phyloP scores from a whole-genome alignment of 2,329 filamentous ascomycete species.

The Fusarium haematococcum region DNA sequence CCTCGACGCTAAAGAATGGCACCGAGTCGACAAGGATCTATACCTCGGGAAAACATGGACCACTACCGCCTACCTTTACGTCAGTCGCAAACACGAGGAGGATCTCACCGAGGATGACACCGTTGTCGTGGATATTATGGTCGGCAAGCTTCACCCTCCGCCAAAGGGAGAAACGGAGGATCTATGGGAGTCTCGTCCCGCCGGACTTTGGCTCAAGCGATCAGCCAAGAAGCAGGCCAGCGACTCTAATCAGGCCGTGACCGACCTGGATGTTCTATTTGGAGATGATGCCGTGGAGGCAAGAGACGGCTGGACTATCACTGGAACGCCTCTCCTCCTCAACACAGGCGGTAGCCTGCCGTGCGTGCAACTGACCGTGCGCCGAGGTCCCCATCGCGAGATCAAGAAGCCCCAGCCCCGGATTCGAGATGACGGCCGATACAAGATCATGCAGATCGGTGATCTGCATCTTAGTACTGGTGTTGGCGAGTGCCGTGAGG shows the following conservation, averaged over 20 bases:
- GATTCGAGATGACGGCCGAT: conserved; percentile 89
- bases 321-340: conserved; percentile 78
- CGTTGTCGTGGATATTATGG: conserved; percentile 82
- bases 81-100: conserved; percentile 87
- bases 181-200: conserved; percentile 81
- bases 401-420: conserved; percentile 77
- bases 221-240: conserved; percentile 78
- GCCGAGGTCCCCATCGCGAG: conserved; percentile 75
- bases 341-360: conserved; percentile 71
- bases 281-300: conserved; percentile 93
- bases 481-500: conserved; percentile 84
- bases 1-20: conserved; percentile 79
- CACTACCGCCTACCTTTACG: conserved; percentile 81
- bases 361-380: conserved; percentile 81
- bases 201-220: conserved; percentile 85
- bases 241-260: conserved; percentile 80
- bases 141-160: conserved; percentile 78
- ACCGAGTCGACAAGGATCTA: conserved; percentile 89
- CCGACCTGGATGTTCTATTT: conserved; percentile 87
- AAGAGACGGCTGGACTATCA: conserved; percentile 84
- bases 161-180: conserved; percentile 61
- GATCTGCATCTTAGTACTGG: conserved; percentile 95
- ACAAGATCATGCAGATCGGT: conserved; percentile 97
- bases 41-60: conserved; percentile 82
- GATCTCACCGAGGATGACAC: conserved; percentile 80